These are phyloP conservation scores for Cerioporus squamosus DNA, from an alignment of 1,284 basidiomycete genomes.

Conservation along the genomic window DNA sequence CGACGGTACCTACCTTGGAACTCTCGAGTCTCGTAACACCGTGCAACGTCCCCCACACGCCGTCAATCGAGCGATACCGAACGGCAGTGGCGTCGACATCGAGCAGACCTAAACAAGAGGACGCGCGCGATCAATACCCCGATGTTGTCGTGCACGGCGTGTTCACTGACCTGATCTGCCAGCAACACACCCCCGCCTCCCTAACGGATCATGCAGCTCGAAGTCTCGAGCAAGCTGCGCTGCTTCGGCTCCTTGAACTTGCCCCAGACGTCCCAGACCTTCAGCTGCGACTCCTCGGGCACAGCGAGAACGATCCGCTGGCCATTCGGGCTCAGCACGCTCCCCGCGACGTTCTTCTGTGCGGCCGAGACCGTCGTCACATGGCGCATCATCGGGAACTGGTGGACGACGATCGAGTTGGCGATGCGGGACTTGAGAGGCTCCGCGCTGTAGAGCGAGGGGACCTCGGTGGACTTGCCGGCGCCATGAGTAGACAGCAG, in stretches of 20 bases:
- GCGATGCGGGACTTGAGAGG: conserved; percentile 25
- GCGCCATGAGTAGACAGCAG: conserved; percentile 84
- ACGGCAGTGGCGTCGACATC: neutral
- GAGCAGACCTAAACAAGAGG: no score
- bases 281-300: conserved; percentile 52
- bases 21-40: neutral
- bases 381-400: conserved; percentile 52
- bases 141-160: neutral
- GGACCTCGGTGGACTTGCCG: conserved; percentile 23
- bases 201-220: conserved; percentile 21
- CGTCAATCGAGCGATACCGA: neutral
- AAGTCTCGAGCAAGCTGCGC: conserved; percentile 15
- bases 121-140: neutral
- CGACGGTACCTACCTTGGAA: conserved; percentile 18
- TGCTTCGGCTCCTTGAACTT: conserved; percentile 51
- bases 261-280: conserved; percentile 60
- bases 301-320: conserved; percentile 52
- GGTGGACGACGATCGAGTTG: conserved; percentile 60
- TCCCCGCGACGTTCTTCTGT: conserved; percentile 47
- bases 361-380: conserved; percentile 47
- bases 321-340: conserved; percentile 51
- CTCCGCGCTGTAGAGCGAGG: neutral
- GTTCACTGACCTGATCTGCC: neutral
- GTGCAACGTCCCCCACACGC: neutral
- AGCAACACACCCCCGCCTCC: neutral